These are phyloP conservation scores for Drechslera avenae DNA, from an alignment of 2,329 filamentous ascomycete species.

Conservation along the genomic window DNA sequence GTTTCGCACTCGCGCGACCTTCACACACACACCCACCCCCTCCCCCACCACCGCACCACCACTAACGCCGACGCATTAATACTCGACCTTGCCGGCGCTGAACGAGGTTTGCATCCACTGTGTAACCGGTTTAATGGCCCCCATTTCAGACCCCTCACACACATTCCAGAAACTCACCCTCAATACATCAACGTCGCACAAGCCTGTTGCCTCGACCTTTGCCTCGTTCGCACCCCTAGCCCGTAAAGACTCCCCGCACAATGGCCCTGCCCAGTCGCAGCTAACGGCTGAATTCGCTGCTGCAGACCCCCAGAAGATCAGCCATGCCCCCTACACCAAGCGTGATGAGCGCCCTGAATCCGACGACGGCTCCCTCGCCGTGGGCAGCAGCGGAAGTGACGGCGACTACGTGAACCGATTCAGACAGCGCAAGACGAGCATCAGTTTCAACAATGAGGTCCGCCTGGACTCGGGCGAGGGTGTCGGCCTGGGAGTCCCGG, in stretches of 20 bases:
- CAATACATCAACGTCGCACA: conserved; percentile 44
- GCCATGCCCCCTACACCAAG: conserved; percentile 24
- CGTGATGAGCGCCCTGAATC: conserved; percentile 20
- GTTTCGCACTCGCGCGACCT: conserved; percentile 31
- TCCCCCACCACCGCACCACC: conserved; percentile 20
- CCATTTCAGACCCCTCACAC: conserved; percentile 46
- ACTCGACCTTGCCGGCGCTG: conserved; percentile 23
- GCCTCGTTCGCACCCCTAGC: conserved; percentile 45
- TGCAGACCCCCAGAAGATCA: conserved; percentile 23
- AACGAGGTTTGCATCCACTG: conserved; percentile 43
- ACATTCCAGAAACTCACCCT: conserved; percentile 51
- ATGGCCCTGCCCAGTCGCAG: conserved; percentile 30
- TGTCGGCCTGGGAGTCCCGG: conserved; percentile 46
- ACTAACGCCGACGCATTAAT: conserved; percentile 25
- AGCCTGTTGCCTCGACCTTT: conserved; percentile 44
- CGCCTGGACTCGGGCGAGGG: conserved; percentile 49
- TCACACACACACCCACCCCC: too few species aligned
- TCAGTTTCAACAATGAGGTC: conserved; percentile 50
- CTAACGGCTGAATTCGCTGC: conserved; percentile 26
- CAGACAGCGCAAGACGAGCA: conserved; percentile 45
- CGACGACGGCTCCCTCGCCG: conserved; percentile 25
- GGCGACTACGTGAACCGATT: conserved; percentile 37
- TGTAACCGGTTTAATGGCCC: conserved; percentile 47
- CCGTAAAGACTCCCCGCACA: conserved; percentile 33
- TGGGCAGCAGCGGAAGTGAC: conserved; percentile 35